A percentile compares a stretch with the other conserved stretches of the same genome.
Conservation (phyloP, 164 flowering plant species). For the Chimonanthus salicifolius region DNA sequence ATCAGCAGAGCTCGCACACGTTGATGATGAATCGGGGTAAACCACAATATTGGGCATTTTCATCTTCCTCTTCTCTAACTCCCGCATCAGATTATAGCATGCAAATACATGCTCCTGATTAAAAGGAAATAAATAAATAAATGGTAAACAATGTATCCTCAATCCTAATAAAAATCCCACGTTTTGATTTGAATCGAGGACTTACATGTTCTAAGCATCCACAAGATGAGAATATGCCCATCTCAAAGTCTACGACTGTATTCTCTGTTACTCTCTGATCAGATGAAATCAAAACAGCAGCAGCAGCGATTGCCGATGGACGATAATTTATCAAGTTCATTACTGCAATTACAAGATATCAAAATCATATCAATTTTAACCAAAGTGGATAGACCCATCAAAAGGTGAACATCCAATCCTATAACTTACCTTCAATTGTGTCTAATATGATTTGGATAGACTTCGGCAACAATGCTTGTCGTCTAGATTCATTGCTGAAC, state of each 20-base stretch:
- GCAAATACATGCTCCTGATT: slow-evolving; percentile 46
- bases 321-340: slow-evolving; percentile 36
- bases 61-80: slow-evolving; percentile 22
- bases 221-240: slow-evolving; percentile 24
- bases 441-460: slow-evolving; percentile 35
- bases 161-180: neutral
- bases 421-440: slow-evolving; percentile 38
- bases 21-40: slow-evolving; percentile 31
- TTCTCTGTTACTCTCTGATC: slow-evolving; percentile 36
- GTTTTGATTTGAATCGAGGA: neutral
- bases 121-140: slow-evolving; percentile 5
- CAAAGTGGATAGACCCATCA: neutral
- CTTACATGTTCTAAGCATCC: slow-evolving; percentile 39
- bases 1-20: slow-evolving; percentile 12
- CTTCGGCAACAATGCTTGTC: slow-evolving; percentile 13
- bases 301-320: slow-evolving; percentile 65
- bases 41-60: slow-evolving; percentile 15
- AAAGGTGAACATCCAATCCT: neutral
- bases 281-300: slow-evolving; percentile 48
- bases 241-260: slow-evolving; percentile 31
- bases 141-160: slow-evolving; percentile 2
- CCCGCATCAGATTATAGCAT: slow-evolving; percentile 41
- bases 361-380: slow-evolving; percentile 19
- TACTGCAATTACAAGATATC: slow-evolving; percentile 28
- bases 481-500: slow-evolving; percentile 25